Base-by-base conservation (phyloP, 2,329 filamentous ascomycete species). In the Akanthomyces dipterigenus region DNA sequence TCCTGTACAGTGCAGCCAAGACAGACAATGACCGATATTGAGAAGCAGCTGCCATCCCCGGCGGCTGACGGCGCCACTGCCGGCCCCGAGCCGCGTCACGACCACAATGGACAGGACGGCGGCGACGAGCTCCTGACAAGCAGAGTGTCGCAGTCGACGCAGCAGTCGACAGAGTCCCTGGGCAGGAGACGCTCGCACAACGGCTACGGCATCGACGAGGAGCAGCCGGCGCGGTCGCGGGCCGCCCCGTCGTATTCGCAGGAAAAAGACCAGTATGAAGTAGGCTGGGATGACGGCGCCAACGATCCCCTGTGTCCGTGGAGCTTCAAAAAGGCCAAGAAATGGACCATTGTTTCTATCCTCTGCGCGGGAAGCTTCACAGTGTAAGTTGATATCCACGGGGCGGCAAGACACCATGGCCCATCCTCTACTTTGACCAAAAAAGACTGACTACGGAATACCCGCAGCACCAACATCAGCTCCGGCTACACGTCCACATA, bases 401-500 rank as follows among this genome's bases (percentile, higher is more conserved):
- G 11, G 20, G 31, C n/a, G 22, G 20, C n/a, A n/a, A n/a, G n/a
- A n/a, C n/a, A 20, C 9, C 46, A 20, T 22, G 16, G 8, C 5
- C 20, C 11, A 22, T 40, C 5, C 46, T 14, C 56, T 61, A 63
- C 53, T n/a, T n/a, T n/a, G n/a, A n/a, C 11, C 36, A 48, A 49
- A 28, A 22, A 28, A 6, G 36, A 36, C 60, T 66, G 62, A 67
- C 61, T n/a, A 28, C 6, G n/a, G n/a, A 14, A 7, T 12, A 22
- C 16, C 56, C n/a, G 57, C 67, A 92, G 89, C 59, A 96, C 92
- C 9, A 91, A 88, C 70, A 85, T 90, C 1, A 93, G 89, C 53
- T 95, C 91, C n/a, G 86, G 96, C 67, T 96, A 97, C 74, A 93
- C 91, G 0, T 85, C 85, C 14, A 95, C 90, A 0, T 97, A 96